A percentile compares a stretch with the other conserved stretches of the same genome.
phyloP scores from a whole-genome alignment of 352 stramenopile genomes.

The Phytophthora tubulina region DNA sequence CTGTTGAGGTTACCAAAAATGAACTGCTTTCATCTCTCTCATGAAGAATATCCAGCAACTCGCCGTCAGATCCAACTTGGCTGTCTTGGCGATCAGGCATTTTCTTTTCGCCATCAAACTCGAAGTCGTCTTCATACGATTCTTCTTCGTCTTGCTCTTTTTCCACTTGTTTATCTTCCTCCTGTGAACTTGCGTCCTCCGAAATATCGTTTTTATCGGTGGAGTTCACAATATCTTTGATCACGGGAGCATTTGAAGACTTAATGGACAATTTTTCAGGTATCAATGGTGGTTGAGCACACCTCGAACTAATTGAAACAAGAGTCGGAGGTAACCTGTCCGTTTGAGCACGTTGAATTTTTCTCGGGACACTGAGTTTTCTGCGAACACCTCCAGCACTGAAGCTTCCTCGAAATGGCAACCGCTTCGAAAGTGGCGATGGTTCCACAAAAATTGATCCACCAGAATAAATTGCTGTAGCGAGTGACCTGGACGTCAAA shows the following conservation, averaged over 20 bases:
- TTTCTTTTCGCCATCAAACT: conserved; percentile 23
- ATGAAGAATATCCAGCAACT: conserved; percentile 59
- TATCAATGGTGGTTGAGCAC: neutral
- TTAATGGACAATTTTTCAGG: neutral
- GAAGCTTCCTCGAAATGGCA: conserved; percentile 39
- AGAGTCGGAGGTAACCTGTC: conserved; percentile 10
- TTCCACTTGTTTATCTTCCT: neutral
- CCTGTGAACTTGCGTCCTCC: neutral
- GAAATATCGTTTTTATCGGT: neutral
- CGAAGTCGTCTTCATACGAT: conserved; percentile 62
- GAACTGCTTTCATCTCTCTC: conserved; percentile 8
- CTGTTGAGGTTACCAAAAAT: neutral
- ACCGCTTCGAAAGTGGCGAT: conserved; percentile 54
- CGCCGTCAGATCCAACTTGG: conserved; percentile 39
- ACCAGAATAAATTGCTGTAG: conserved; percentile 46
- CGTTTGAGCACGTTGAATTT: conserved; percentile 16
- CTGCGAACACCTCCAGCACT: conserved; percentile 43
- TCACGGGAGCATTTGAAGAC: neutral
- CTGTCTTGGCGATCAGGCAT: conserved; percentile 17
- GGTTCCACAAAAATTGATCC: conserved; percentile 56
- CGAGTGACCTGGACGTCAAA: conserved; percentile 33
- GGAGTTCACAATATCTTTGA: neutral
- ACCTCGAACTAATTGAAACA: neutral
- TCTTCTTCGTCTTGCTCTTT: conserved; percentile 33
- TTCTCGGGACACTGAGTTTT: conserved; percentile 38